Evolutionary conservation across 2,329 filamentous ascomycete genomes (phyloP).

Genomic region (Fusarium humuli): DNA sequence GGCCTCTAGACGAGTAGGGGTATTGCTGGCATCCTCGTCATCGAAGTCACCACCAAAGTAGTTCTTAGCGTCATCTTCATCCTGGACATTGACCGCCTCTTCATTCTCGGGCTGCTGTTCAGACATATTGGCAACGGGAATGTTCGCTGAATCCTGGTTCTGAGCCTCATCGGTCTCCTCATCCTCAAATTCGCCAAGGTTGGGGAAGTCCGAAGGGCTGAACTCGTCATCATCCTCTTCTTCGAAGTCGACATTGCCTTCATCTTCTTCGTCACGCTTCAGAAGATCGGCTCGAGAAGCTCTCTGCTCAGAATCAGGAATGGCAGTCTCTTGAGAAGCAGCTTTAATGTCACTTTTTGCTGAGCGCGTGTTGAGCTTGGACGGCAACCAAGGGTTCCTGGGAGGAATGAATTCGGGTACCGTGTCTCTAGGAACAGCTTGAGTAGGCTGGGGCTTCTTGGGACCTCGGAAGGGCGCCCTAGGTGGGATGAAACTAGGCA

Average conservation of each 20-base stretch:
- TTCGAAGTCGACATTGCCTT: constrained; percentile 10
- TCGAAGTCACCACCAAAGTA: constrained; percentile 22
- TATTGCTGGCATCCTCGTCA: constrained; percentile 15
- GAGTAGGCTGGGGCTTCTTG: constrained; percentile 11
- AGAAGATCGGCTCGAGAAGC: constrained; percentile 5
- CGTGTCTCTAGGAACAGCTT: constrained; percentile 17
- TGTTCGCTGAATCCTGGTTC: background rate
- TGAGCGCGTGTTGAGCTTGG: constrained; percentile 22
- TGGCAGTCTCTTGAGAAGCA: constrained; percentile 1
- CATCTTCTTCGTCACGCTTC: constrained; percentile 12
- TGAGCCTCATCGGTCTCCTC: constrained; percentile 2
- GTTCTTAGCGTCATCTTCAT: constrained; percentile 9
- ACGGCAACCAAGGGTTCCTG: constrained; percentile 19
- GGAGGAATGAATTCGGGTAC: constrained; percentile 19
- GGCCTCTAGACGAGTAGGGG: constrained; percentile 22
- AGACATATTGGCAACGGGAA: background rate
- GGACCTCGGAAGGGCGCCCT: constrained; percentile 22
- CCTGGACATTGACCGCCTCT: background rate
- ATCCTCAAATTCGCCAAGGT: constrained; percentile 12
- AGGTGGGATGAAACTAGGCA: constrained; percentile 26
- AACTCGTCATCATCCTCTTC: constrained; percentile 23
- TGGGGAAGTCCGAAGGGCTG: constrained; percentile 13
- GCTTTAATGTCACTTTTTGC: background rate
- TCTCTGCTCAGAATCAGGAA: constrained; percentile 7
- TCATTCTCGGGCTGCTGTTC: constrained; percentile 1